These are phyloP conservation scores for Blastomyces silverae DNA, from an alignment of 2,329 filamentous ascomycete genomes.

Conservation along the genomic window DNA sequence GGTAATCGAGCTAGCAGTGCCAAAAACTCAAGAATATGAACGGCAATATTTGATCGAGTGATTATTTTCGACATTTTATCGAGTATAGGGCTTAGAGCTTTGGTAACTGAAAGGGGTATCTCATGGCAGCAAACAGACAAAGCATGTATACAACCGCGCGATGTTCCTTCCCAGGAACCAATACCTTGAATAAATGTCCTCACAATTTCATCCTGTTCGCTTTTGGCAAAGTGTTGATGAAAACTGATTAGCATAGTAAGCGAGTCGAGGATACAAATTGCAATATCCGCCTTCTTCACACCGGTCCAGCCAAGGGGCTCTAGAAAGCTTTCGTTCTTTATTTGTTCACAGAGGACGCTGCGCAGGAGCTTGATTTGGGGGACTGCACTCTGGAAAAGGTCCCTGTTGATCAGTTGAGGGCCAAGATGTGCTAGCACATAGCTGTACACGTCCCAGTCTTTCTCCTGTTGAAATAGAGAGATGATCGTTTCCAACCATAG, in stretches of 20 bases:
- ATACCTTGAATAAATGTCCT: conserved; percentile 81
- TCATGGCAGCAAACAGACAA: conserved; percentile 94
- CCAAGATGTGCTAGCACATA: conserved; percentile 81
- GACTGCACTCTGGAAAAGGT: conserved; percentile 68
- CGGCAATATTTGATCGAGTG: conserved; percentile 81
- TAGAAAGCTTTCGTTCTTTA: conserved; percentile 67
- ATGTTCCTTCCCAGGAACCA: conserved; percentile 73
- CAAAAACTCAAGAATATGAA: conserved; percentile 95
- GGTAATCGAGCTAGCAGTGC: conserved; percentile 78
- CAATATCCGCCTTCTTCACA: conserved; percentile 78
- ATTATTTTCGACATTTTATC: conserved; percentile 95
- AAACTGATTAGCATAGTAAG: conserved; percentile 87
- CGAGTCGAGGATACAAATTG: conserved; percentile 78
- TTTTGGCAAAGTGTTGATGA: conserved; percentile 73
- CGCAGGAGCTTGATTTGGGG: conserved; percentile 70
- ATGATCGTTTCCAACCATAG: conserved; percentile 73
- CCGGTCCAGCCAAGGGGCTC: conserved; percentile 75
- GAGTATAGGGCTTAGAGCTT: conserved; percentile 75
- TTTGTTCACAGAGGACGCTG: conserved; percentile 70
- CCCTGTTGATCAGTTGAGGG: conserved; percentile 82
- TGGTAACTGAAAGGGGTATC: conserved; percentile 77
- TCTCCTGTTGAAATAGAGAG: conserved; percentile 63
- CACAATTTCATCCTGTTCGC: conserved; percentile 83
- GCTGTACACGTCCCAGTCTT: conserved; percentile 88
- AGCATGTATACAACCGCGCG: conserved; percentile 89